Base-by-base conservation (phyloP, 768 basidiomycete genomes). In the Cystofilobasidium bisporidii region DNA sequence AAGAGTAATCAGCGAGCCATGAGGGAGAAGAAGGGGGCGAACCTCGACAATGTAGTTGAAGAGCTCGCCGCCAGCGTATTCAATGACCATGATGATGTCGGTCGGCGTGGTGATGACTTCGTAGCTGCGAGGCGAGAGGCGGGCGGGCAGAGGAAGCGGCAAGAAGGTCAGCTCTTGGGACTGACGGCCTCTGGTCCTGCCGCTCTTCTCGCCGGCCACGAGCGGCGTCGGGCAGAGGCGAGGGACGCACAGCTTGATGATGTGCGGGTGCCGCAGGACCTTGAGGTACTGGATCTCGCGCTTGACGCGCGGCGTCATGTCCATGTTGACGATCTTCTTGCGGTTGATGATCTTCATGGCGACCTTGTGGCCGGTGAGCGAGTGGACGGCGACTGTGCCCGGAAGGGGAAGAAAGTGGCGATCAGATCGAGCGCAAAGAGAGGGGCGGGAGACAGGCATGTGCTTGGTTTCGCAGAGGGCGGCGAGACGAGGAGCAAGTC, bases 331-430 rank as follows among this genome's bases (percentile, higher is more conserved):
- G 65, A 98, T 98, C 72, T 89, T 91, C 40, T 89, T 88, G 77
- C 96, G 91, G 64, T 89, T 90, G 69, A 98, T 90, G 75, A 87
- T 91, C 80, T 99, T 98, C 88, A 99, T 90, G 15, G 96, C 94
- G 62, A 99, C 94, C 73, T 86, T 85, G 74, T 96, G 91, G 3
- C 93, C 91, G 0, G 96, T 98, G 73, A 97, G 83, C 64, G 87
- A 88, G 78, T 99, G 94, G 15, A 84, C 85, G 48, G 92, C 94
- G 84, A 93, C 93, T 98, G 70, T 18, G 20, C n/a, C 22, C n/a
- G 12, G 18, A 22, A 58, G 17, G 65, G 28, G 65, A 32, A 33
- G 30, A n/a, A n/a, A n/a, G n/a, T n/a, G n/a, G n/a, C n/a, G n/a
- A n/a, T n/a, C n/a, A n/a, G n/a, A n/a, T n/a, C n/a, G n/a, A n/a